A percentile compares a stretch with the other conserved stretches of the same genome.
phyloP scores from a whole-genome alignment of 1,284 basidiomycete genomes.

The Sanghuangporus sanghuang region DNA sequence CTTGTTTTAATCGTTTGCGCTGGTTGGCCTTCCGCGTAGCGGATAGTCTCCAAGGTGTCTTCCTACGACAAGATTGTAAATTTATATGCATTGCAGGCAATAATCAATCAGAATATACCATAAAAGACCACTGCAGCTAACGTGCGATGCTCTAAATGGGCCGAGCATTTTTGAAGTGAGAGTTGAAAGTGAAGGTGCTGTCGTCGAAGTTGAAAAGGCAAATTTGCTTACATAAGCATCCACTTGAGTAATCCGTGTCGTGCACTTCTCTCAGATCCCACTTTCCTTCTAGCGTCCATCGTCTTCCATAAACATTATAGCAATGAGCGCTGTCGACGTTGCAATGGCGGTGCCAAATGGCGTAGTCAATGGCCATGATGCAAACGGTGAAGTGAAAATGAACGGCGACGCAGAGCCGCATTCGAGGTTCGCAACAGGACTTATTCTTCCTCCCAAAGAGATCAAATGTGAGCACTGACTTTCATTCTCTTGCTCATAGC shows the following conservation, averaged over 20 bases:
- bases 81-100: not conserved
- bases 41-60: conserved; percentile 91
- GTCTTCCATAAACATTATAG: not conserved
- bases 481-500: conserved; percentile 5
- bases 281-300: not conserved
- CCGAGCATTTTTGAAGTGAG: conserved; percentile 55
- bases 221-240: not conserved
- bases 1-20: conserved; percentile 82
- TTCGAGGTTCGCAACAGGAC: conserved; percentile 70
- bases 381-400: conserved; percentile 36
- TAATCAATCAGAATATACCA: conserved; percentile 45
- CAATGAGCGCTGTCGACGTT: conserved; percentile 35
- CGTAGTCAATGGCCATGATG: conserved; percentile 31
- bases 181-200: not conserved
- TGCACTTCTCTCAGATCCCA: conserved; percentile 1
- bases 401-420: conserved; percentile 32
- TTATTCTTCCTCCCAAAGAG: conserved; percentile 90
- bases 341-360: conserved; percentile 31
- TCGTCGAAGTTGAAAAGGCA: too few relatives aligned
- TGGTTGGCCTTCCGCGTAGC: conserved; percentile 89
- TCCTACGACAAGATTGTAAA: conserved; percentile 51
- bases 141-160: conserved; percentile 64
- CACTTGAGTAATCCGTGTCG: conserved; percentile 4
- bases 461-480: conserved; percentile 69
- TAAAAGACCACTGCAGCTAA: conserved; percentile 68